These are phyloP conservation scores for Sporisorium exsertum DNA, from an alignment of 1,284 basidiomycete genomes.

Conservation along the genomic window DNA sequence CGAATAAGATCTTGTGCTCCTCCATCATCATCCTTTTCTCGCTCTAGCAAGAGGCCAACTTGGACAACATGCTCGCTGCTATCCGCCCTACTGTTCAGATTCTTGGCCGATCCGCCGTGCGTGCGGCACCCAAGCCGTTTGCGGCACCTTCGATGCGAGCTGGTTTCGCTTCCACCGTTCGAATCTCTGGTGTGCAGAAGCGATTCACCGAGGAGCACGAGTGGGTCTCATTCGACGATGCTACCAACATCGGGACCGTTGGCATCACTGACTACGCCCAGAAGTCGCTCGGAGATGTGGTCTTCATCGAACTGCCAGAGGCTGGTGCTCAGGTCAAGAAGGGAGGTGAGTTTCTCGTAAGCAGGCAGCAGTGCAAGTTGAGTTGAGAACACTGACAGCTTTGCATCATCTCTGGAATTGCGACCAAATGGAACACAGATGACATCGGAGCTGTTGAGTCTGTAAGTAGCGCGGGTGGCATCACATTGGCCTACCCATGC, in stretches of 20 bases:
- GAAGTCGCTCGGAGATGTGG: slow-evolving; percentile 91
- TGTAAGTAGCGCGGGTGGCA: slow-evolving; percentile 67
- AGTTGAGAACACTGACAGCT: not conserved
- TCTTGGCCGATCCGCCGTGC: slow-evolving; percentile 31
- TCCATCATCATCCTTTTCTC: slow-evolving; percentile 10
- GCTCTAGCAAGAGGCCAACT: too few relatives aligned
- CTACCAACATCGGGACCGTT: slow-evolving; percentile 83
- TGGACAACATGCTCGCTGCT: slow-evolving; percentile 36
- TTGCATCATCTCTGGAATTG: not conserved
- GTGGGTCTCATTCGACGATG: slow-evolving; percentile 83
- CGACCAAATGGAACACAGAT: slow-evolving; percentile 72
- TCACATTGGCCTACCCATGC: too few relatives aligned
- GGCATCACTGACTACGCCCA: slow-evolving; percentile 96
- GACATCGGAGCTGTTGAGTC: slow-evolving; percentile 95
- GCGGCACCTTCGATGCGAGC: slow-evolving; percentile 29
- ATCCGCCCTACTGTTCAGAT: slow-evolving; percentile 31
- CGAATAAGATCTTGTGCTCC: not conserved
- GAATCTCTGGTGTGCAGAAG: slow-evolving; percentile 44
- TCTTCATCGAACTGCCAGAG: slow-evolving; percentile 91
- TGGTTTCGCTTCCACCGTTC: slow-evolving; percentile 39
- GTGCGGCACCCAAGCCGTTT: slow-evolving; percentile 39
- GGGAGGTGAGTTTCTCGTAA: slow-evolving; percentile 76
- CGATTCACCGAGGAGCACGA: slow-evolving; percentile 86
- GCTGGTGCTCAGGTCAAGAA: slow-evolving; percentile 78
- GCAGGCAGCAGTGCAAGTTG: not conserved